Conservation (phyloP, 805 yeast species). For the Ogataea glucozyma region DNA sequence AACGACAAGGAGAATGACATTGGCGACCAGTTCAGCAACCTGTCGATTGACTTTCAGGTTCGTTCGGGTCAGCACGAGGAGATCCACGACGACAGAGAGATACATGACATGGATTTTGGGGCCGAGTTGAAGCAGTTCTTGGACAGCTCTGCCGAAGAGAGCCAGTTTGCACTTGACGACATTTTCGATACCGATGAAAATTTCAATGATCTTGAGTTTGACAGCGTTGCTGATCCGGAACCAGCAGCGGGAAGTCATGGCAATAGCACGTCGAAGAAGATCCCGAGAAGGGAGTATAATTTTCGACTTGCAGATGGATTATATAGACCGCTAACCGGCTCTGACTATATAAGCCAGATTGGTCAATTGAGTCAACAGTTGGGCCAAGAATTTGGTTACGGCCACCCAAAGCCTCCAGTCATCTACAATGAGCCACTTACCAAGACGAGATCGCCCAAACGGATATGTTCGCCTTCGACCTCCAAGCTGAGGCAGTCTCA, state of each 20-base stretch:
- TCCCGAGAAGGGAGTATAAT: slow-evolving; percentile 1
- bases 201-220: slow-evolving; percentile 26
- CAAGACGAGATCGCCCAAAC: slow-evolving; percentile 36
- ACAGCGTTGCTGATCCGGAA: slow-evolving; percentile 6
- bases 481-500: slow-evolving; percentile 26
- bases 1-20: slow-evolving; percentile 8
- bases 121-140: slow-evolving; percentile 24
- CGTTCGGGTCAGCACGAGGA: slow-evolving; percentile 26
- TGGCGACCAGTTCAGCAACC: slow-evolving; percentile 32
- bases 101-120: slow-evolving; percentile 24
- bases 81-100: slow-evolving; percentile 14
- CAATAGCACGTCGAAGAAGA: background rate
- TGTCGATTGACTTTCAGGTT: slow-evolving; percentile 39
- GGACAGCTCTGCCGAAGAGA: slow-evolving; percentile 17
- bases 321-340: slow-evolving; percentile 5
- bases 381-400: no score
- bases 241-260: no score
- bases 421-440: slow-evolving; percentile 5
- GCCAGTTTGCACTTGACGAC: slow-evolving; percentile 21
- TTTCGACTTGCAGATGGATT: slow-evolving; percentile 3
- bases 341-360: slow-evolving; percentile 1
- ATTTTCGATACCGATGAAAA: slow-evolving; percentile 23
- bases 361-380: background rate
- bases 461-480: slow-evolving; percentile 45
- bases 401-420: no score